Conservation (phyloP, 257 asterid species). For the Ehretia macrophylla region DNA sequence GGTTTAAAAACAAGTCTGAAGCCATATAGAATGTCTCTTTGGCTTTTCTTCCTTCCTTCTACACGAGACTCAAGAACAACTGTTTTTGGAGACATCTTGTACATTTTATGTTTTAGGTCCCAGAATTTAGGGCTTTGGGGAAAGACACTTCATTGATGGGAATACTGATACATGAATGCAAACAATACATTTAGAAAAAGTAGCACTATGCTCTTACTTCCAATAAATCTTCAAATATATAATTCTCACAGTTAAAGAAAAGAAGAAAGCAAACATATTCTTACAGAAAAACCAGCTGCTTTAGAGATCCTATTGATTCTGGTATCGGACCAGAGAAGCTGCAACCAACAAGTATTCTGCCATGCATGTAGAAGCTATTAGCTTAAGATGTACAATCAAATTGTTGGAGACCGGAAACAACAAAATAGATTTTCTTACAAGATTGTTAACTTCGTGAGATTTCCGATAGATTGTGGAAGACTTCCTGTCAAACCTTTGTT, state of each 20-base stretch:
- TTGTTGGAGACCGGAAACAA: neutral
- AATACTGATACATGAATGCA: too few species aligned
- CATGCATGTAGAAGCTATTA: conserved; percentile 16
- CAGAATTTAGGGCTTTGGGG: too few species aligned
- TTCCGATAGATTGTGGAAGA: conserved; percentile 64
- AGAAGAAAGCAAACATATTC: conserved; percentile 48
- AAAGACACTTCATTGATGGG: too few species aligned
- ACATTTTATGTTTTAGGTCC: too few species aligned
- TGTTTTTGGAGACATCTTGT: too few species aligned
- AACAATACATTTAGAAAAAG: too few species aligned
- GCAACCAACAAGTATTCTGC: conserved; percentile 76
- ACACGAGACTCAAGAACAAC: too few species aligned
- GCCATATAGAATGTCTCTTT: too few species aligned
- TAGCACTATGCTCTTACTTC: too few species aligned
- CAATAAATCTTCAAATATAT: too few species aligned
- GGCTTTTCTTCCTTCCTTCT: too few species aligned
- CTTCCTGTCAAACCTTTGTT: conserved; percentile 65
- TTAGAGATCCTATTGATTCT: conserved; percentile 61
- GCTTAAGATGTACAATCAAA: neutral
- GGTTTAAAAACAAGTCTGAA: too few species aligned
- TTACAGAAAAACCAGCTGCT: conserved; percentile 58
- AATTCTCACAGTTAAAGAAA: conserved; percentile 48
- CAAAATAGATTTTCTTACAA: conserved; percentile 50
- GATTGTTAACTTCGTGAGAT: conserved; percentile 49
- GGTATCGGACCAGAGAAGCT: conserved; percentile 77